Conservation (phyloP, 1,284 basidiomycete genomes). For the Heliocybe sulcata region DNA sequence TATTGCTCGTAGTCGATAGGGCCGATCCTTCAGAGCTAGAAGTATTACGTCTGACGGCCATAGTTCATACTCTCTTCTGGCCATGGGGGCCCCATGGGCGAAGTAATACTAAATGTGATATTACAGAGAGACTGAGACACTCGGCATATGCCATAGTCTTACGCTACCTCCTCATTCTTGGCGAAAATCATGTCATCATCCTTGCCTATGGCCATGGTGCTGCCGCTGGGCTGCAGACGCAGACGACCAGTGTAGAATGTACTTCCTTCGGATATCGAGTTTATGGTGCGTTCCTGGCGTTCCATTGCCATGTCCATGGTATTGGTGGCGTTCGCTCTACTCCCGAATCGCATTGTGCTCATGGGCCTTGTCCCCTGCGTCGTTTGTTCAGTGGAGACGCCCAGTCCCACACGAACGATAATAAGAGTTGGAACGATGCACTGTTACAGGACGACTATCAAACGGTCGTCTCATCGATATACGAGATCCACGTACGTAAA, state of each 20-base stretch:
- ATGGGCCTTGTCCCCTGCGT: background rate
- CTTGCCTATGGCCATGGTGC: too few relatives aligned
- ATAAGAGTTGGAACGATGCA: conserved; percentile 15
- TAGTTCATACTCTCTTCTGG: too few relatives aligned
- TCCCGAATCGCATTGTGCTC: background rate
- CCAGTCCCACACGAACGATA: conserved; percentile 12
- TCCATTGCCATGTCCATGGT: background rate
- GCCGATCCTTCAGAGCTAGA: background rate
- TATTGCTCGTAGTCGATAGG: background rate
- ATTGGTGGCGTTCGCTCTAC: background rate
- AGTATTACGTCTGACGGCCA: too few relatives aligned
- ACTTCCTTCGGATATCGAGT: too few relatives aligned
- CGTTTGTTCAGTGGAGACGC: conserved; percentile 1
- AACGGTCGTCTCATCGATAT: background rate
- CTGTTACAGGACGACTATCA: conserved; percentile 5
- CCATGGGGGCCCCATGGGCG: too few relatives aligned
- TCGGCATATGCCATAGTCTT: too few relatives aligned
- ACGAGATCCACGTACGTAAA: conserved; percentile 4
- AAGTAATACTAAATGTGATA: too few relatives aligned
- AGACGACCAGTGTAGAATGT: too few relatives aligned
- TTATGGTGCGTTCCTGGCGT: background rate
- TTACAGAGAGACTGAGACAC: too few relatives aligned
- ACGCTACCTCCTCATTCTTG: too few relatives aligned
- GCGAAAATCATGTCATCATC: too few relatives aligned
- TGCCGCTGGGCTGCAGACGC: too few relatives aligned